Percentiles rank a stretch among this genome's conserved stretches.
Conservation (phyloP, 2,329 filamentous ascomycete species). For the Verticillium alfalfae region DNA sequence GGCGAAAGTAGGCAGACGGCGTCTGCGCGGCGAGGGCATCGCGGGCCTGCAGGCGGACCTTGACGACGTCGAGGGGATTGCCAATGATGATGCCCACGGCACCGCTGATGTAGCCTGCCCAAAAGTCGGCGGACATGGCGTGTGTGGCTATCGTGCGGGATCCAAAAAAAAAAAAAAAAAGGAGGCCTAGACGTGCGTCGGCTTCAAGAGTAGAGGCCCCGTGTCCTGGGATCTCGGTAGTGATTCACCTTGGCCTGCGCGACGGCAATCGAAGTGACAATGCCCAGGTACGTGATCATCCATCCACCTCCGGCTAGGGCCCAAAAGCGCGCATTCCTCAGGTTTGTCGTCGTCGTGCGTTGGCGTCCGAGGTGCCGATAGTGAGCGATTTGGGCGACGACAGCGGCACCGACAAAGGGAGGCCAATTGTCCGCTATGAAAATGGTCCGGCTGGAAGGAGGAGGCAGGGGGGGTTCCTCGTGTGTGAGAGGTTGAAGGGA, state of each 20-base stretch:
- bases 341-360: conserved; percentile 8
- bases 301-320: conserved; percentile 10
- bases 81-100: conserved; percentile 57
- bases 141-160: background rate
- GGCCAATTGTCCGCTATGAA: conserved; percentile 13
- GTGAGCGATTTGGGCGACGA: conserved; percentile 9
- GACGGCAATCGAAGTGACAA: conserved; percentile 9
- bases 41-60: conserved; percentile 72
- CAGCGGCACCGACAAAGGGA: conserved; percentile 9
- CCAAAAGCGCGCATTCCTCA: conserved; percentile 14
- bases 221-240: conserved; percentile 8
- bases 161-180: no score
- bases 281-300: conserved; percentile 11
- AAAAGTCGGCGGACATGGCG: conserved; percentile 84
- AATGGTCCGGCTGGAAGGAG: conserved; percentile 5
- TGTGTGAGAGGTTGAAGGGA: background rate
- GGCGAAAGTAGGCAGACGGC: conserved; percentile 15
- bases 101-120: conserved; percentile 86
- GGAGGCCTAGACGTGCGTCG: no score
- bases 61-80: conserved; percentile 39
- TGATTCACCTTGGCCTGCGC: conserved; percentile 8
- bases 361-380: conserved; percentile 10
- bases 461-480: conserved; percentile 5
- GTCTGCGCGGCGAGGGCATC: conserved; percentile 8
- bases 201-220: conserved; percentile 4